These are phyloP conservation scores for Linum lewisii DNA, from an alignment of 345 rosid genomes.

Conservation along the genomic window DNA sequence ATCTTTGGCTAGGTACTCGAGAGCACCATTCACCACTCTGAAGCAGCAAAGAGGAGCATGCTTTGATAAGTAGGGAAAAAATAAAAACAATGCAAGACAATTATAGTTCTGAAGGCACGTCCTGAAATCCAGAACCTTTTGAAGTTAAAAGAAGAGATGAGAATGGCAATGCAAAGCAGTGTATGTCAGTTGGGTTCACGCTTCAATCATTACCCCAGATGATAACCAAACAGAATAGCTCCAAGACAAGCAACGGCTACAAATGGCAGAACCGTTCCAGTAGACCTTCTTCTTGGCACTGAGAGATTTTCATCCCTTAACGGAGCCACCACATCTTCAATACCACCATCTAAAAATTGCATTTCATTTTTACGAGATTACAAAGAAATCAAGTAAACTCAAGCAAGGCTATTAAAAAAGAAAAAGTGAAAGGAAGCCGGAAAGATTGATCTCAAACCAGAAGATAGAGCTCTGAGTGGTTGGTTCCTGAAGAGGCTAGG, in stretches of 20 bases:
- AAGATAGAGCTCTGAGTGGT: conserved; percentile 46
- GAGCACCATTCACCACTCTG: conserved; percentile 97
- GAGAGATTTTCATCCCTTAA: conserved; percentile 18
- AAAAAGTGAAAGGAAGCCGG: not conserved
- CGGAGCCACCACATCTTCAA: conserved; percentile 22
- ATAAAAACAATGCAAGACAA: not conserved
- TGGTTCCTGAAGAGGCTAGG: conserved; percentile 32
- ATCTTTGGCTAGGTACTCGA: conserved; percentile 90
- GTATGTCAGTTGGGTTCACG: not conserved
- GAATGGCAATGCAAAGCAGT: not conserved
- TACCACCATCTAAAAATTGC: conserved; percentile 44
- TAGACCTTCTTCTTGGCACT: conserved; percentile 25
- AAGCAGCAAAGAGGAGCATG: conserved; percentile 1
- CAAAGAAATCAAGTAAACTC: not conserved
- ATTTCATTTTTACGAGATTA: conserved; percentile 2
- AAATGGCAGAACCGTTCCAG: conserved; percentile 75
- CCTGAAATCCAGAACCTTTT: not conserved
- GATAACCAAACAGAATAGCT: conserved; percentile 92
- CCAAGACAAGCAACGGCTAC: conserved; percentile 98
- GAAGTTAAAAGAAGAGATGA: not conserved
- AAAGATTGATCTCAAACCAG: conserved; percentile 43
- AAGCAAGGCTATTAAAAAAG: no score
- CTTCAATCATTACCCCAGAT: conserved; percentile 61
- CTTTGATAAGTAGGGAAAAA: not conserved
- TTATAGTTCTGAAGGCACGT: not conserved